phyloP scores from a whole-genome alignment of 2,329 filamentous ascomycete genomes.

The Lachnum nothofagi region DNA sequence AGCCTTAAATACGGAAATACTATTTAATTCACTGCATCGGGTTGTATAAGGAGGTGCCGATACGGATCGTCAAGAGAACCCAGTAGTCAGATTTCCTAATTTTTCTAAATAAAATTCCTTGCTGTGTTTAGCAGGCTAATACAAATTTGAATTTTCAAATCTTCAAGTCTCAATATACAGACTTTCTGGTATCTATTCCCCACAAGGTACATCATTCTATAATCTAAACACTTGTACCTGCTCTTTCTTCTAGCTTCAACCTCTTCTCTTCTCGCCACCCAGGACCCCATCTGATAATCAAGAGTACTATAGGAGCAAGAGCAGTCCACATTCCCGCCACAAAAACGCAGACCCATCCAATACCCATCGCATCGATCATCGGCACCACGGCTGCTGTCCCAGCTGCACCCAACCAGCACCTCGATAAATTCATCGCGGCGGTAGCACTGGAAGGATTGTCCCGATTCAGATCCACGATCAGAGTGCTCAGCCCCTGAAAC shows the following conservation, averaged over 20 bases:
- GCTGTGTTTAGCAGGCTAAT: no score
- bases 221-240: no score
- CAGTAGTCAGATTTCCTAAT: no score
- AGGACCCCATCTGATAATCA: slow-evolving; percentile 4
- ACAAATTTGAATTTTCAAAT: no score
- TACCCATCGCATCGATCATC: slow-evolving; percentile 26
- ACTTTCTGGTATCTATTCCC: no score
- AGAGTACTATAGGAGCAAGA: slow-evolving; percentile 35
- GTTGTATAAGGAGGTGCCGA: slow-evolving; percentile 2
- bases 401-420: slow-evolving; percentile 34
- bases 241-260: no score
- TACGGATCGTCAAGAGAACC: slow-evolving; percentile 1
- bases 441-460: slow-evolving; percentile 32
- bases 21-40: no score
- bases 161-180: no score
- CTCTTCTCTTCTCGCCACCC: slow-evolving; percentile 9
- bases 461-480: slow-evolving; percentile 34
- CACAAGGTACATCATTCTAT: no score
- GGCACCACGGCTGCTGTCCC: slow-evolving; percentile 29
- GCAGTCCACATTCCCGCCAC: slow-evolving; percentile 34
- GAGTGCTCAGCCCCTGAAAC: slow-evolving; percentile 9
- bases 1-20: no score
- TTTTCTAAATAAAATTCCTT: no score
- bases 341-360: slow-evolving; percentile 27
- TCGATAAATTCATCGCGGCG: slow-evolving; percentile 34